Conservation (phyloP, 1,139 yeast genomes). For the Geotrichum carabidarum region DNA sequence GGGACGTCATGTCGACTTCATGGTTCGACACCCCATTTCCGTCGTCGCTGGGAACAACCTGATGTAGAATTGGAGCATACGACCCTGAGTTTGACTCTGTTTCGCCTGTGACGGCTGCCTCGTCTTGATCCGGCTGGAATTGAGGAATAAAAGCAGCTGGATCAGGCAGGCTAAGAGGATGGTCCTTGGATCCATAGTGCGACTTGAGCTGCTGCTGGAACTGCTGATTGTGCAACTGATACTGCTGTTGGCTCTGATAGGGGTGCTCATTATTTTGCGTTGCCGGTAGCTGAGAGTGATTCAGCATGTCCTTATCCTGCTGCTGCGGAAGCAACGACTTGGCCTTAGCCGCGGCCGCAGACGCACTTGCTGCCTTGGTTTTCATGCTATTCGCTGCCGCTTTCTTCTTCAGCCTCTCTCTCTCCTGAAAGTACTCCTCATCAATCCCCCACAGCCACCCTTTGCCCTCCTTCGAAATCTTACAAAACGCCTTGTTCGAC, state of each 20-base stretch:
- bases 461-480: conserved; percentile 71
- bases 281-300: neutral
- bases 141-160: conserved; percentile 6
- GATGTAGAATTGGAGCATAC: neutral
- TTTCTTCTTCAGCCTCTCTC: conserved; percentile 68
- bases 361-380: conserved; percentile 33
- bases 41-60: neutral
- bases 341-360: conserved; percentile 24
- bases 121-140: conserved; percentile 2
- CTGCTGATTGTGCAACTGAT: conserved; percentile 4
- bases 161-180: conserved; percentile 5
- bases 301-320: conserved; percentile 31
- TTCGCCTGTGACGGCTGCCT: neutral
- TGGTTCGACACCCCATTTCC: neutral
- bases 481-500: conserved; percentile 75
- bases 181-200: neutral
- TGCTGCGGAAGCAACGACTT: conserved; percentile 23
- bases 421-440: conserved; percentile 72
- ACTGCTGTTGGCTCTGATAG: conserved; percentile 1
- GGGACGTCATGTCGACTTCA: neutral
- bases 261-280: neutral
- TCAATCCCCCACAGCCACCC: conserved; percentile 95
- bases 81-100: neutral
- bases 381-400: conserved; percentile 27
- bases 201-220: conserved; percentile 6